phyloP scores from a whole-genome alignment of 257 asterid species.

The Przewalskia tangutica region DNA sequence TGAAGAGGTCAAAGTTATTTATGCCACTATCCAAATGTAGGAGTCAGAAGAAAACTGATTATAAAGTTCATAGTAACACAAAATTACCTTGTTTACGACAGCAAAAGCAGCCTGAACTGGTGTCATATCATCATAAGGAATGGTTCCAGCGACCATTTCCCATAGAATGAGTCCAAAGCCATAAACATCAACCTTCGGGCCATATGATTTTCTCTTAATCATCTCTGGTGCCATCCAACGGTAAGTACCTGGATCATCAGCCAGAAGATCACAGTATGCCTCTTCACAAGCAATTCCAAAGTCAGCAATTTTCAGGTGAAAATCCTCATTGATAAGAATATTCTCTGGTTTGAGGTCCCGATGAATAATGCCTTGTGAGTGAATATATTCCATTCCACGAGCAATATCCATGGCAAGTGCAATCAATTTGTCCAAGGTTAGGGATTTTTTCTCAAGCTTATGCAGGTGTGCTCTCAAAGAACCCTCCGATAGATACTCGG shows the following conservation, averaged over 20 bases:
- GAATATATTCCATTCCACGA: slow-evolving; percentile 56
- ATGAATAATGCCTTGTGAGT: slow-evolving; percentile 55
- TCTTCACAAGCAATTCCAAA: slow-evolving; percentile 73
- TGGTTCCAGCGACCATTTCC: slow-evolving; percentile 57
- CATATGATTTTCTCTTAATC: slow-evolving; percentile 48
- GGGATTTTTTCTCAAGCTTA: slow-evolving; percentile 41
- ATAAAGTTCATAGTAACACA: neutral
- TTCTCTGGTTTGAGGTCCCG: slow-evolving; percentile 72
- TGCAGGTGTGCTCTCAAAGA: slow-evolving; percentile 57
- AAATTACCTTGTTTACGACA: slow-evolving; percentile 59
- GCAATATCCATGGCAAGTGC: slow-evolving; percentile 59
- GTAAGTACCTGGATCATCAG: slow-evolving; percentile 70
- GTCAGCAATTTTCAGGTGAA: slow-evolving; percentile 57
- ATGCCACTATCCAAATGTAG: neutral
- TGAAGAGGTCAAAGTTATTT: neutral
- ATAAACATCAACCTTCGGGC: slow-evolving; percentile 57
- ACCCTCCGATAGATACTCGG: slow-evolving; percentile 60
- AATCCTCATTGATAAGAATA: slow-evolving; percentile 44
- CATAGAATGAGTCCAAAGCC: slow-evolving; percentile 63
- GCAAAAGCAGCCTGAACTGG: slow-evolving; percentile 79
- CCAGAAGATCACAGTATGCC: slow-evolving; percentile 49
- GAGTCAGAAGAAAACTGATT: neutral
- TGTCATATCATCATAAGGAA: slow-evolving; percentile 66
- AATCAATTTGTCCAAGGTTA: slow-evolving; percentile 37
- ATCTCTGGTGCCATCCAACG: slow-evolving; percentile 96